These are phyloP conservation scores for Paecilomyces formosus DNA, from an alignment of 2,329 filamentous ascomycete genomes.

Conservation along the genomic window DNA sequence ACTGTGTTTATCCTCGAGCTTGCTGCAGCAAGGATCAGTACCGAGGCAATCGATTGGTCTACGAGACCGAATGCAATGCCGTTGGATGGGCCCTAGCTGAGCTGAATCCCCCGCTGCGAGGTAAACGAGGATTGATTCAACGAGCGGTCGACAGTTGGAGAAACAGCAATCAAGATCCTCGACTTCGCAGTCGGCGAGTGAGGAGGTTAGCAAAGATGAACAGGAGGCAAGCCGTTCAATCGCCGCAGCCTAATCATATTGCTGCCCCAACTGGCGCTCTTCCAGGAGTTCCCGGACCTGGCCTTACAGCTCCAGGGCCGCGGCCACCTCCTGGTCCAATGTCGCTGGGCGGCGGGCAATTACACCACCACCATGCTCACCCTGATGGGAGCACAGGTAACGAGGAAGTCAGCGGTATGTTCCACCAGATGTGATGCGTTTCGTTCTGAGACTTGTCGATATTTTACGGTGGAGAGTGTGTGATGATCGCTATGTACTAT, in stretches of 20 bases:
- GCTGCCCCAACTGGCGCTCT: slow-evolving; percentile 56
- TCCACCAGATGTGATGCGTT: slow-evolving; percentile 61
- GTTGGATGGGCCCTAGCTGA: slow-evolving; percentile 99
- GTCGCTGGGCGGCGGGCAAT: slow-evolving; percentile 58
- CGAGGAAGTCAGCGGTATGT: slow-evolving; percentile 94
- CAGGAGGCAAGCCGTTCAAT: slow-evolving; percentile 66
- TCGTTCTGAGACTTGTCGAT: slow-evolving; percentile 2
- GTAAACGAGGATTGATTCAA: slow-evolving; percentile 93
- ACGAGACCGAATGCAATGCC: slow-evolving; percentile 97
- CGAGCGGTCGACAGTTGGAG: slow-evolving; percentile 97
- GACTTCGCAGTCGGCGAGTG: slow-evolving; percentile 82
- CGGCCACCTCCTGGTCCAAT: slow-evolving; percentile 46
- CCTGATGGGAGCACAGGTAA: slow-evolving; percentile 52
- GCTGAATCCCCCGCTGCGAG: slow-evolving; percentile 80
- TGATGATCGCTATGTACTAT: slow-evolving; percentile 23
- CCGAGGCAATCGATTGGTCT: slow-evolving; percentile 87
- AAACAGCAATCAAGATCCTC: slow-evolving; percentile 95
- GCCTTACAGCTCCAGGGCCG: slow-evolving; percentile 44
- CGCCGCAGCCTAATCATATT: slow-evolving; percentile 57
- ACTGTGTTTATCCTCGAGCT: slow-evolving; percentile 93
- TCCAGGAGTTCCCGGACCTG: slow-evolving; percentile 55
- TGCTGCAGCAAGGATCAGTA: slow-evolving; percentile 96
- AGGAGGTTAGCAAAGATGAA: slow-evolving; percentile 95
- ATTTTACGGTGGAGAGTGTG: slow-evolving; percentile 5
- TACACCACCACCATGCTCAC: slow-evolving; percentile 71